Conservation (phyloP, 1,284 basidiomycete genomes). For the Ceratobasidium sp. region DNA sequence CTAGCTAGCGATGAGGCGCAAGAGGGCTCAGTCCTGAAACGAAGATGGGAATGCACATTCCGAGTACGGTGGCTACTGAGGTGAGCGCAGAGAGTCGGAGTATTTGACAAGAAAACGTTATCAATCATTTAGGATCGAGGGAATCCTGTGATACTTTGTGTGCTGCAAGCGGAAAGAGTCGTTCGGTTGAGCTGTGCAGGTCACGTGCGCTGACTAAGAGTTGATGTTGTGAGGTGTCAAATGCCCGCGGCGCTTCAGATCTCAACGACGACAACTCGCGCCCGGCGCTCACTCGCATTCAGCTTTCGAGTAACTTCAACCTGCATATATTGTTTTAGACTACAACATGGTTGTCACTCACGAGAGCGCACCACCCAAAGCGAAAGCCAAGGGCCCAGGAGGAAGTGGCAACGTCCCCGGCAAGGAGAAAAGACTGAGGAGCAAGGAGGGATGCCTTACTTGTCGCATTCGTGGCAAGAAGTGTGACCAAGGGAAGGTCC, state of each 20-base stretch:
- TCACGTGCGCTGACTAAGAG: neutral
- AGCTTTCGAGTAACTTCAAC: conserved; percentile 2
- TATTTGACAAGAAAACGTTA: too few relatives aligned
- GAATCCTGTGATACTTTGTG: too few relatives aligned
- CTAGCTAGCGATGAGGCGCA: too few relatives aligned
- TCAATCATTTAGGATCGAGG: too few relatives aligned
- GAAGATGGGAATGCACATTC: too few relatives aligned
- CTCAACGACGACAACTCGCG: conserved; percentile 34
- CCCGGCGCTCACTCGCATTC: conserved; percentile 27
- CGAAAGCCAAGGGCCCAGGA: conserved; percentile 21
- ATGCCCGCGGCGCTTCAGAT: conserved; percentile 28
- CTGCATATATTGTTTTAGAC: conserved; percentile 24
- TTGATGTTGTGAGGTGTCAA: neutral
- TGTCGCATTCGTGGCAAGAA: conserved; percentile 37
- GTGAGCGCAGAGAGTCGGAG: too few relatives aligned
- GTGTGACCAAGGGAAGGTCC: conserved; percentile 31
- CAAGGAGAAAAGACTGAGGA: conserved; percentile 35
- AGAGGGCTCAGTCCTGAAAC: too few relatives aligned
- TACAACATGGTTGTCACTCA: conserved; percentile 32
- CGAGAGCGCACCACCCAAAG: conserved; percentile 35
- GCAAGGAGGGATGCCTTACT: conserved; percentile 36
- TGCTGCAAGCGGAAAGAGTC: too few relatives aligned
- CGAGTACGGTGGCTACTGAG: too few relatives aligned
- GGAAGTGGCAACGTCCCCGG: conserved; percentile 32
- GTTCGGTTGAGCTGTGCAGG: neutral